Evolutionary conservation across 129 eudicot genomes (phyloP), one percentile per base, ranked within the genome.

Genomic region (Kitagawia praeruptora): DNA sequence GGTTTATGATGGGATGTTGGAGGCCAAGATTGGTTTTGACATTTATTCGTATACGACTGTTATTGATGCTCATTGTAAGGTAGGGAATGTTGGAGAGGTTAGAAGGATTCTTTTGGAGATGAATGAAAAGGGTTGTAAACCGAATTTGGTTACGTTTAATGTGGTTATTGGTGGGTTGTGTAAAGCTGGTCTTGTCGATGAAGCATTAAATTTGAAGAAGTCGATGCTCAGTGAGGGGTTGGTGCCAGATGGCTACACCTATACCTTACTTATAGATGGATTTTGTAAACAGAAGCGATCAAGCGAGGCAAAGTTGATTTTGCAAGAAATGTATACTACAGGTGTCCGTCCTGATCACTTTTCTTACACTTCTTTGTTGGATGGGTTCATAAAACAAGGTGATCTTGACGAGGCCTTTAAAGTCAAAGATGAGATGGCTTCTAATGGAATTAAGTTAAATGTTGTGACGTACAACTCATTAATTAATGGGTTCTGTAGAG

Each of bases 381-480:
- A 91, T 79, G 98, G 98, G 81, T 93, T 93, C 76, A 89, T 93
- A 90, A 93, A 88, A 82, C 91, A 89, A 76, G 97, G 96, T 56
- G 80, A 84, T 63, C 75, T 91, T 69, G 93, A 88, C 0, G 91
- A 89, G 81, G 97, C 93, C 77, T 83, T 85, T 15, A 84, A 69
- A 75, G 70, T 89, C 46, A 89, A 93, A 82, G 91, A 87, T 70
- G 84, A 77, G 44, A 91, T 91, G 95, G 84, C 83, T 77, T 83
- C 81, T 75, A 74, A 41, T 80, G 97, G 95, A 70, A 79, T 89
- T 11, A 82, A 82, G 85, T 76, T 89, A 77, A 93, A 91, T 81
- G 63, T 79, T 12, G 82, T 93, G 75, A 86, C 91, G 0, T 89
- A 88, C 73, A 88, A 75, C 83, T 84, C 97, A 14, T 81, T 89